A percentile compares a stretch with the other conserved stretches of the same genome.
Evolutionary conservation across 2,329 filamentous ascomycete genomes (phyloP).

Genomic region (Davidsoniella eucalypti): DNA sequence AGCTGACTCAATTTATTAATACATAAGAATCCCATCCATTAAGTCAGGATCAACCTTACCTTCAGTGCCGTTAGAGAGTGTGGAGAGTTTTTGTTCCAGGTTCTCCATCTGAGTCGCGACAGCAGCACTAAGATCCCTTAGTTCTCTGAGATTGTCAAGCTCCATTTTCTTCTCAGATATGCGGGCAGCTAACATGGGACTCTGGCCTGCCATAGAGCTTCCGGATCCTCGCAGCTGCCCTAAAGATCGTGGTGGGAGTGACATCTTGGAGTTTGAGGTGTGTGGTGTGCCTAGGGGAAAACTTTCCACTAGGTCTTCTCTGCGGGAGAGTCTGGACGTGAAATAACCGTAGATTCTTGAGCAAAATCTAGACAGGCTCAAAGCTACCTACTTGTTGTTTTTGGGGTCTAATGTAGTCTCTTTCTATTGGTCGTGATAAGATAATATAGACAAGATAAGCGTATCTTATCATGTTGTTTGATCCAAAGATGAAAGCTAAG

Average conservation of each 20-base stretch:
- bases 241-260: constrained; percentile 3
- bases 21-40: neutral
- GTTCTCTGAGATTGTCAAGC: constrained; percentile 59
- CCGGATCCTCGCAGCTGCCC: constrained; percentile 49
- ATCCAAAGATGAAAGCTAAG: no score
- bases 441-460: no score
- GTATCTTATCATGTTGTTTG: no score
- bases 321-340: no score
- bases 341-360: no score
- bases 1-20: constrained; percentile 28
- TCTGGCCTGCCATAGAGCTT: constrained; percentile 38
- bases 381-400: no score
- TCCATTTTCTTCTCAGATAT: constrained; percentile 79
- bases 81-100: constrained; percentile 60
- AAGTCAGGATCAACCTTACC: constrained; percentile 27
- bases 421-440: no score
- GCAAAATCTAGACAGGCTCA: no score
- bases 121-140: constrained; percentile 62
- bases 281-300: no score
- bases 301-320: no score
- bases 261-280: neutral
- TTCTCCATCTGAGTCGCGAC: constrained; percentile 71
- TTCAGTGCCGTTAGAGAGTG: constrained; percentile 68
- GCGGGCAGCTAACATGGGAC: constrained; percentile 52
- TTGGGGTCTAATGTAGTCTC: no score